Percentiles rank a stretch among this genome's conserved stretches.
These are phyloP conservation scores for Kazachstania psychrophila DNA, from an alignment of 805 yeast genomes.

Conservation along the genomic window DNA sequence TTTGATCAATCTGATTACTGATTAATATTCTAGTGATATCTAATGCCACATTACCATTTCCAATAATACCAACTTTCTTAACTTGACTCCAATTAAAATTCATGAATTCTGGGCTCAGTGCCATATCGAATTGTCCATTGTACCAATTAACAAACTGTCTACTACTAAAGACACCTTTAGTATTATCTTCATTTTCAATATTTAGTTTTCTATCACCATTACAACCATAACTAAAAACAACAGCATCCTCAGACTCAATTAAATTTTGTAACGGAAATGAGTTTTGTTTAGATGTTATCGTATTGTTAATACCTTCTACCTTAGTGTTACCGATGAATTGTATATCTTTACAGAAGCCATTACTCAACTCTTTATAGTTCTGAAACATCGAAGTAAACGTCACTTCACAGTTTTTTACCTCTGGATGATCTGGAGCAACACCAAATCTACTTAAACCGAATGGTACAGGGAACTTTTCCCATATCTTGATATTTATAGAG, in stretches of 20 bases:
- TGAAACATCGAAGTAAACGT: conserved; percentile 39
- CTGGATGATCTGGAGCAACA: conserved; percentile 99
- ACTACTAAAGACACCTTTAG: conserved; percentile 66
- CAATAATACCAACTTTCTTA: conserved; percentile 69
- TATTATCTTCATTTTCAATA: conserved; percentile 49
- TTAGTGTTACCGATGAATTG: conserved; percentile 61
- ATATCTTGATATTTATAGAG: conserved; percentile 52
- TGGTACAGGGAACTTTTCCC: conserved; percentile 81
- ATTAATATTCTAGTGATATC: conserved; percentile 79
- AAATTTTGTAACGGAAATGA: conserved; percentile 41
- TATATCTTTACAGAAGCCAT: conserved; percentile 29
- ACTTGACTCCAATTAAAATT: conserved; percentile 54
- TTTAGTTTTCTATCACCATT: conserved; percentile 44
- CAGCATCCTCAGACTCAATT: conserved; percentile 52
- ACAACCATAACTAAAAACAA: conserved; percentile 79
- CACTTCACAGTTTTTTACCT: conserved; percentile 72
- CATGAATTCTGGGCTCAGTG: conserved; percentile 28
- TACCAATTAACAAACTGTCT: conserved; percentile 93
- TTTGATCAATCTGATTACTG: conserved; percentile 37
- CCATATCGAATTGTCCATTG: conserved; percentile 68
- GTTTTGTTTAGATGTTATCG: neutral
- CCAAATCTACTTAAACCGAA: conserved; percentile 88
- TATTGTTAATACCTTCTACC: conserved; percentile 58
- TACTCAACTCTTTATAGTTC: conserved; percentile 16
- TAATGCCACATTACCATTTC: conserved; percentile 93